Base-by-base conservation (phyloP, 768 basidiomycete species). In the Tephrocybe sp. region DNA sequence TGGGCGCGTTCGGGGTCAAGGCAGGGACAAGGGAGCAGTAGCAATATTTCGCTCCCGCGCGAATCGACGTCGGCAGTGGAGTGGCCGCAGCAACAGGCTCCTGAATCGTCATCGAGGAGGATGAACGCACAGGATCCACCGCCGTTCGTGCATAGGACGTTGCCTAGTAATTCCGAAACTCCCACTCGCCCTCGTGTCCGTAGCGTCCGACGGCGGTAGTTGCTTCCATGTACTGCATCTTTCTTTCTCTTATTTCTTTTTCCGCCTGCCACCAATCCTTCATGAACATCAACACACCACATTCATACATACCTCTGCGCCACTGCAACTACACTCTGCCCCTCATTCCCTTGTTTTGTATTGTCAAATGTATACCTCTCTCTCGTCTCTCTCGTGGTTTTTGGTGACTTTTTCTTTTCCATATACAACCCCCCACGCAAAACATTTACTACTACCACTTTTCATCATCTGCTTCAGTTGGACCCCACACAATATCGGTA, bases 171-270 rank as follows among this genome's bases (percentile, higher is more conserved):
- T 46, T 64, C 67, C 29, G 82, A 84, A 58, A 83, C 82, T 1
- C 83, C 84, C 30, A 84, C 84, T 19, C 71, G 82, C 47, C 81
- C 83, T 16, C 76, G 83, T 48, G 68, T 73, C 63, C 75, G 78
- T 55, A 63, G 65, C 36, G 66, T 68, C 53, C 73, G 79, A 39
- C 69, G 76, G 66, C 78, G 82, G 40, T 52, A 53, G 44, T 31
- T 59, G 24, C 37, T 47, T 46, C 55, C 18, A 25, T 33, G 16
- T 31, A 29, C 34, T 13, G 10, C 13, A 24, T 42, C 9, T 49
- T 42, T 49, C 39, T 22, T 29, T 31, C 16, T 37, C 18, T 18
- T n/a, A n/a, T n/a, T n/a, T n/a, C n/a, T n/a, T n/a, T n/a, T n/a
- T n/a, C n/a, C n/a, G n/a, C n/a, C n/a, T n/a, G n/a, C n/a, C n/a